Evolutionary conservation across 441 rosid species (phyloP).

Genomic region (Isatis lusitanica): DNA sequence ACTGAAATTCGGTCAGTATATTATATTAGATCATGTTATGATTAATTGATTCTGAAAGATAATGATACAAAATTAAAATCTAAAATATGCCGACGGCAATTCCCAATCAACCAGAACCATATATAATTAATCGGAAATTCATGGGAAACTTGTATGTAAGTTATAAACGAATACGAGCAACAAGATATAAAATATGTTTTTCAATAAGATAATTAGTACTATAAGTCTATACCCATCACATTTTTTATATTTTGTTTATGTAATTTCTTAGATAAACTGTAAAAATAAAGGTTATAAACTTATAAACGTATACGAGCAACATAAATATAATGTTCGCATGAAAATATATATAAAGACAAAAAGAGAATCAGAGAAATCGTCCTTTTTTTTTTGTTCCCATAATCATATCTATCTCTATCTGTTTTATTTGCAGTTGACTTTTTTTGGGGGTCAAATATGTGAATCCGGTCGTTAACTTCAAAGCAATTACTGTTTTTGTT

Average conservation of each 20-base stretch:
- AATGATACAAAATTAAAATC: background rate
- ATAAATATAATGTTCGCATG: too few species aligned
- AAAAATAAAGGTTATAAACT: too few species aligned
- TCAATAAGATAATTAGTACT: too few species aligned
- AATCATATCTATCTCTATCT: background rate
- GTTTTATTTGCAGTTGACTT: background rate
- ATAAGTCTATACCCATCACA: too few species aligned
- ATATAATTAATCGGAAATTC: background rate
- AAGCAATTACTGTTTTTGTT: conserved; percentile 12
- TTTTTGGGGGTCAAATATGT: conserved; percentile 23
- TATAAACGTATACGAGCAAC: too few species aligned
- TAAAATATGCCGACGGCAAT: background rate
- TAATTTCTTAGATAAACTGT: too few species aligned
- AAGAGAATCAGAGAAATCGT: background rate
- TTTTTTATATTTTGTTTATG: too few species aligned
- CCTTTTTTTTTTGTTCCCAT: background rate
- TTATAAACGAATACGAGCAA: too few species aligned
- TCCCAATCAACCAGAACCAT: background rate
- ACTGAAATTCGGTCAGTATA: conserved; percentile 5
- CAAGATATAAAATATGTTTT: too few species aligned
- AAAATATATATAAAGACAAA: too few species aligned
- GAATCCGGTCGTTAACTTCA: conserved; percentile 30
- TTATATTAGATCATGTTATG: conserved; percentile 3
- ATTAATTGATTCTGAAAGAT: conserved; percentile 1
- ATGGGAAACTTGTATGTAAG: background rate